Evolutionary conservation across 805 yeast species (phyloP), one percentile per base, ranked within the genome.

Genomic region (Nakazawaea sp.): DNA sequence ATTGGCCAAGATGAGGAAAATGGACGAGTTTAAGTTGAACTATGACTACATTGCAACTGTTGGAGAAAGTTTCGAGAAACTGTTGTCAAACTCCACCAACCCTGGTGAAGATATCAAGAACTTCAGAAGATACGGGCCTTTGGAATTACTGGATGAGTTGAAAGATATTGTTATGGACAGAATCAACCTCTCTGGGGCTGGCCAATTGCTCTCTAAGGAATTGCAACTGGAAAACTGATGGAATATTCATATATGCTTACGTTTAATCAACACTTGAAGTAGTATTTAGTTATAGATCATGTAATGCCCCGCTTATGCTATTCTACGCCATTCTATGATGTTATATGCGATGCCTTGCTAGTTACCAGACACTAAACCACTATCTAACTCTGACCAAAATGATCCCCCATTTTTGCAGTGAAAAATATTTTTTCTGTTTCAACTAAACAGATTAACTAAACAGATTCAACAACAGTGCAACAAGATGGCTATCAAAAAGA

Each of bases 41-140:
- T 78, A 72, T 52, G 78, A 72, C 38, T 78, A 70, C 50, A 67
- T 72, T 46, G 68, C 67, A 44, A 58, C 67, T 48, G 58, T 70
- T 53, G 75, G 82, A 16, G 51, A 58, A 19, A 59, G 59, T 33
- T 53, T 62, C 44, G 74, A 66, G 53, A 59, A 43, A 53, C 58
- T 49, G 52, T 59, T 47, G 42, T 54, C 53, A 26, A 51, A 50
- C 40, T 18, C 45, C n/a, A 10, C 27, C 4, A 62, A 64, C 31
- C 51, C 67, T 31, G 57, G 52, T 33, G 64, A 55, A 12, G 58
- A 57, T 36, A 71, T 81, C 49, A 81, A 75, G 55, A 69, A 74
- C 43, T 81, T 73, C 58, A 77, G 90, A 65, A 69, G 71, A 45
- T 78, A 55, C 46, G 92, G 94, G 28, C 73, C 83, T 30, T 59